Evolutionary conservation across 441 rosid species (phyloP), one percentile per base, ranked within the genome.

Genomic region (Gossypium gossypioides): DNA sequence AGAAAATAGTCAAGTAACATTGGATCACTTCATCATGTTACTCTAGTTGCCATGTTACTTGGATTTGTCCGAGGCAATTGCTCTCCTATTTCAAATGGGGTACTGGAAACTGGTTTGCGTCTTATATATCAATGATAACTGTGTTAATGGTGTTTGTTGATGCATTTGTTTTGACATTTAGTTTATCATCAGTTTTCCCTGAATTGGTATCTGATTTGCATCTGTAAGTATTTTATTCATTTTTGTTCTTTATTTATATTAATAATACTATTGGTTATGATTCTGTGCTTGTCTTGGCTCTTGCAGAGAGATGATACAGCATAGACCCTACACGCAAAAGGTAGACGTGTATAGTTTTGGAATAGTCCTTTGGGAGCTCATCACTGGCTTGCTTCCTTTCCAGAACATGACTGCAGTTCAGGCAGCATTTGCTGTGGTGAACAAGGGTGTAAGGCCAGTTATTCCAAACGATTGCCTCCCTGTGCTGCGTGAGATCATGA

Each of bases 371-470:
- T 93, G 98, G 98, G 98, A 93, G 82, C 86, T 93, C 59, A 89
- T 93, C 61, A 93, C 98, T 1, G 97, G 98, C 18, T 51, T 82
- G 74, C 88, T 93, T 75, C 97, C 97, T 2, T 91, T 93, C 82
- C 95, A 89, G 81, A 93, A 93, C 87, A 91, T 93, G 96, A 88
- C 97, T 0, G 97, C 98, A 2, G 98, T 93, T 73, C 98, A 91
- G 86, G 98, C 97, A n/a, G 97, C 97, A 15, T 93, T 93, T 85
- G 98, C 98, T 19, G 97, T 93, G 65, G 98, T 93, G 60, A 93
- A 91, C 86, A 85, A 89, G 74, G 91, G 96, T 0, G 97, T 90
- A 27, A 83, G 97, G 74, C 98, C 97, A 18, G 86, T 85, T n/a
- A 88, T 93, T 46, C 97, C 98, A 22, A 62, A 78, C 19, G 98